Conservation (phyloP, 768 basidiomycete species). For the Amanita inopinata region DNA sequence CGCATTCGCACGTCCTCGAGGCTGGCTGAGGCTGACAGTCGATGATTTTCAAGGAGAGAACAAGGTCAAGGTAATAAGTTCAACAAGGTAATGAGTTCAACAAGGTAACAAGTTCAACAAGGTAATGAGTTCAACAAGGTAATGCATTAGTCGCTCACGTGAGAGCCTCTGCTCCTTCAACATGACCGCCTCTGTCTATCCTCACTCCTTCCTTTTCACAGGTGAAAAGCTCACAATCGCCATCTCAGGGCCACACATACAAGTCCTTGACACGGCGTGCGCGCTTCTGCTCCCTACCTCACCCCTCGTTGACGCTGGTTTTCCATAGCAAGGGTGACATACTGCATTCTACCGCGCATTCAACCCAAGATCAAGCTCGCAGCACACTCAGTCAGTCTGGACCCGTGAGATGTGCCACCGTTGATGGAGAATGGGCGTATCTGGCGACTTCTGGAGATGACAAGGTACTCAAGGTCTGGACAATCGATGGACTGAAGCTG, state of each 20-base stretch:
- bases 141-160: neutral
- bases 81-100: too few species aligned
- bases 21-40: too few species aligned
- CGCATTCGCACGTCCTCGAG: too few species aligned
- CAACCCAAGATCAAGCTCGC: too few species aligned
- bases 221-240: conserved; percentile 26
- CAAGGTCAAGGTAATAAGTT: too few species aligned
- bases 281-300: conserved; percentile 15
- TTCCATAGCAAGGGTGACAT: conserved; percentile 7
- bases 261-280: conserved; percentile 47
- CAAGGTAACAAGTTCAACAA: too few species aligned
- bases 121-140: neutral
- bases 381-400: conserved; percentile 36
- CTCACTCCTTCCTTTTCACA: conserved; percentile 39
- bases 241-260: conserved; percentile 54
- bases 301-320: conserved; percentile 8
- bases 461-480: conserved; percentile 74
- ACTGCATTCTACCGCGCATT: neutral
- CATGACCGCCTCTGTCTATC: conserved; percentile 30
- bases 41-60: too few species aligned
- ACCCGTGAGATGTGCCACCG: conserved; percentile 48
- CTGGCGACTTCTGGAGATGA: conserved; percentile 68
- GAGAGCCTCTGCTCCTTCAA: neutral
- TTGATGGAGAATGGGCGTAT: conserved; percentile 33
- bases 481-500: conserved; percentile 42